These are phyloP conservation scores for Physcia stellaris DNA, from an alignment of 495 filamentous ascomycete species.

Conservation along the genomic window DNA sequence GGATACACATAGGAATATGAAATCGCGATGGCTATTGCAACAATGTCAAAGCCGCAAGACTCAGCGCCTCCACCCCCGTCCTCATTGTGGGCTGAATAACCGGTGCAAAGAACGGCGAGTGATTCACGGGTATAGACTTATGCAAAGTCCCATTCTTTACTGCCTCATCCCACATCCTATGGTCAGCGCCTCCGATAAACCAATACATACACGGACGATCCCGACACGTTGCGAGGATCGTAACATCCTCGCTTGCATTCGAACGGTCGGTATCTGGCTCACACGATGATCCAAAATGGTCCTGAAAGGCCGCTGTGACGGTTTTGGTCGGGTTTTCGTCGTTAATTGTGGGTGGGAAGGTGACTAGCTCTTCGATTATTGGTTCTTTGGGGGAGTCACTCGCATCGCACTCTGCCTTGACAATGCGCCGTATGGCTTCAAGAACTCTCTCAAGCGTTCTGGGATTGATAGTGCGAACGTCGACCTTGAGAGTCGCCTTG, in stretches of 20 bases:
- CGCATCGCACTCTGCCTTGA: constrained; percentile 36
- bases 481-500: constrained; percentile 30
- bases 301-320: constrained; percentile 23
- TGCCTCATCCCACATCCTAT: constrained; percentile 29
- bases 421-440: constrained; percentile 29
- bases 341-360: constrained; percentile 33
- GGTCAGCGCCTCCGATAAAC: constrained; percentile 33
- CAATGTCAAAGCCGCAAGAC: constrained; percentile 35
- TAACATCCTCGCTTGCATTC: constrained; percentile 34
- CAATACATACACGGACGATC: constrained; percentile 31
- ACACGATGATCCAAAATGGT: constrained; percentile 27
- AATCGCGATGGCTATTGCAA: constrained; percentile 1
- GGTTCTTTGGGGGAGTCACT: constrained; percentile 33
- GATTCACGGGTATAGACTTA: constrained; percentile 33
- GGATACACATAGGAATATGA: too few species aligned
- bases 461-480: constrained; percentile 30
- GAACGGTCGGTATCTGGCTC: constrained; percentile 23
- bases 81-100: constrained; percentile 45
- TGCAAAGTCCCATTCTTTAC: constrained; percentile 11
- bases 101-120: constrained; percentile 47
- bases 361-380: constrained; percentile 27
- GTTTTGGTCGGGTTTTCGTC: constrained; percentile 17
- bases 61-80: constrained; percentile 41
- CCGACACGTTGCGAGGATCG: constrained; percentile 24
- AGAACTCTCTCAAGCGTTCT: constrained; percentile 27